Percentiles rank a stretch among this genome's conserved stretches.
These are phyloP conservation scores for Helicostylum pulchrum DNA, from an alignment of 192 early-diverging fungal genomes.

Conservation along the genomic window DNA sequence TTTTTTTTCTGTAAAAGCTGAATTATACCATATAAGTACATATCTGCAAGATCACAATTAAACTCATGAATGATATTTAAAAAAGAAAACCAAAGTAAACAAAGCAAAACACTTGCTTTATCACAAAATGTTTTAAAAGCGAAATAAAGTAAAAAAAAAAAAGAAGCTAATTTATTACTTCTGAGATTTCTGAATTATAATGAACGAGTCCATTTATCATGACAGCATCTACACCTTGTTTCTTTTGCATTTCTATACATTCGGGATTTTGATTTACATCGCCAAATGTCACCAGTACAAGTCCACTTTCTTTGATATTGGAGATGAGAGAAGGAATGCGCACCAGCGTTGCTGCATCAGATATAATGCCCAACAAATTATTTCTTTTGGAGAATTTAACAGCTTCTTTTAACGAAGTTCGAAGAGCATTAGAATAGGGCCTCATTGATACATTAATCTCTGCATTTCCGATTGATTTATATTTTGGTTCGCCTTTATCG, in stretches of 20 bases:
- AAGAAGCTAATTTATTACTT: neutral
- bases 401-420: conserved; percentile 84
- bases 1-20: no score
- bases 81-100: no score
- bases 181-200: conserved; percentile 17
- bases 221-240: conserved; percentile 86
- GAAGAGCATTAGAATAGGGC: conserved; percentile 32
- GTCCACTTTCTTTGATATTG: conserved; percentile 89
- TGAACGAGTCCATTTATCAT: conserved; percentile 48
- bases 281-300: conserved; percentile 92
- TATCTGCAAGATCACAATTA: no score
- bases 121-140: no score
- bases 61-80: no score
- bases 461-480: conserved; percentile 27
- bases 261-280: conserved; percentile 58
- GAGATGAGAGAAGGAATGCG: conserved; percentile 77
- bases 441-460: conserved; percentile 3
- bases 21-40: no score
- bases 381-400: conserved; percentile 88
- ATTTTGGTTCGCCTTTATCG: conserved; percentile 27
- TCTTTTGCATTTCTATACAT: conserved; percentile 67
- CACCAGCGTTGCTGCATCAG: conserved; percentile 85
- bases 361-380: conserved; percentile 90
- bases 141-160: no score
- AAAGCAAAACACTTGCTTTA: no score